Conservation (phyloP, 2,329 filamentous ascomycete species). For the Cladosporium halotolerans region DNA sequence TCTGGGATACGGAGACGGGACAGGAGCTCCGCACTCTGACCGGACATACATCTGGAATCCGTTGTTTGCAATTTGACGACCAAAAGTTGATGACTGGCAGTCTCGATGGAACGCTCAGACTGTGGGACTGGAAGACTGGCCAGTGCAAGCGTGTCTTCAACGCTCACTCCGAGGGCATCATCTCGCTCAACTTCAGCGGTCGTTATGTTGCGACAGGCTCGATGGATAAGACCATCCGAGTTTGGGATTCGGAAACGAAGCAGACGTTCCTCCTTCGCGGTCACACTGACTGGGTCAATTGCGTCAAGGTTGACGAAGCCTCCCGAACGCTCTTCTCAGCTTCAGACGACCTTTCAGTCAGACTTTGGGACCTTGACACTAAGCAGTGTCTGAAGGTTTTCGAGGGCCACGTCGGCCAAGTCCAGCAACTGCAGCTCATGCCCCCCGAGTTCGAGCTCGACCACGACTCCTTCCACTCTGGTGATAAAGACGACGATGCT, state of each 20-base stretch:
- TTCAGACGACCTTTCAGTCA: conserved; percentile 86
- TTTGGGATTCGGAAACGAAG: conserved; percentile 86
- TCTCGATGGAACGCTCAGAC: conserved; percentile 77
- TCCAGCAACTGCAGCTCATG: conserved; percentile 82
- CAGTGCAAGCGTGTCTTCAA: conserved; percentile 75
- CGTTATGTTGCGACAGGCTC: conserved; percentile 83
- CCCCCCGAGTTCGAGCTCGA: conserved; percentile 87
- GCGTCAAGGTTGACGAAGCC: conserved; percentile 73
- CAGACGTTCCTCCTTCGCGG: conserved; percentile 73
- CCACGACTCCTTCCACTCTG: conserved; percentile 50
- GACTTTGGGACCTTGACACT: conserved; percentile 88
- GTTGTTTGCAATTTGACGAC: conserved; percentile 89
- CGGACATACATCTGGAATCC: conserved; percentile 77
- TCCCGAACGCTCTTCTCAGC: conserved; percentile 78
- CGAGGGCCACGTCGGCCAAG: conserved; percentile 86
- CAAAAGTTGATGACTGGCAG: conserved; percentile 85
- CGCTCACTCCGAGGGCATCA: conserved; percentile 74
- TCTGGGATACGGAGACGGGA: conserved; percentile 90
- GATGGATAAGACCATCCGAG: conserved; percentile 80
- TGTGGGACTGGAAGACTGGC: conserved; percentile 96
- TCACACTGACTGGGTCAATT: conserved; percentile 93
- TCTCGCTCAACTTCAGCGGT: conserved; percentile 80
- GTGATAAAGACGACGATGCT: conserved; percentile 48
- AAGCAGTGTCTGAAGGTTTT: conserved; percentile 70
- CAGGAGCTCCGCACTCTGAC: conserved; percentile 76